Percentiles rank a stretch among this genome's conserved stretches.
These are phyloP conservation scores for Tolypocladium capitatum DNA, from an alignment of 2,329 filamentous ascomycete species.

Conservation along the genomic window DNA sequence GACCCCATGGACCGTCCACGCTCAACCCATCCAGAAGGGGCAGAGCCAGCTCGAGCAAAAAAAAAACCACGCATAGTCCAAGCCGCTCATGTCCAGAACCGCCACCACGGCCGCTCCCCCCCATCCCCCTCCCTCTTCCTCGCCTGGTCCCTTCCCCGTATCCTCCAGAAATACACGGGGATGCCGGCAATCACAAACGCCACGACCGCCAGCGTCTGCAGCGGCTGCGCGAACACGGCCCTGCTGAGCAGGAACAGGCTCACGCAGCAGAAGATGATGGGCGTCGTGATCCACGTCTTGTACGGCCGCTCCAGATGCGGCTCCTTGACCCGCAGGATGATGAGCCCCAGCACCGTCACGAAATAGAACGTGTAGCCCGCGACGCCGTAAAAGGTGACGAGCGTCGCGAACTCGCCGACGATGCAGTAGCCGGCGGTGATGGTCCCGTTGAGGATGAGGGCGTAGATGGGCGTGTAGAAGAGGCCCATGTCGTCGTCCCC, in stretches of 20 bases:
- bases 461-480: constrained; percentile 89
- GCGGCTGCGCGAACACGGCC: constrained; percentile 77
- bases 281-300: constrained; percentile 90
- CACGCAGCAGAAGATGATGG: constrained; percentile 97
- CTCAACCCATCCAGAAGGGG: background rate
- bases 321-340: constrained; percentile 77
- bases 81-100: constrained; percentile 40
- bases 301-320: constrained; percentile 83
- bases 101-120: constrained; percentile 35
- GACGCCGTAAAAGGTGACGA: constrained; percentile 94
- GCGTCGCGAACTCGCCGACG: constrained; percentile 79
- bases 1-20: background rate
- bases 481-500: constrained; percentile 69
- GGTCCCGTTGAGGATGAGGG: constrained; percentile 66
- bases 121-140: constrained; percentile 26
- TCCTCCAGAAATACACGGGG: constrained; percentile 79
- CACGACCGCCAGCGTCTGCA: constrained; percentile 80
- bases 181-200: constrained; percentile 73
- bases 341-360: constrained; percentile 81
- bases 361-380: constrained; percentile 98
- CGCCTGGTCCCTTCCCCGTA: constrained; percentile 49
- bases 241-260: constrained; percentile 82
- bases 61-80: background rate
- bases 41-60: too few species aligned
- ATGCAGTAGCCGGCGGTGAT: constrained; percentile 68